Percentiles rank a stretch among this genome's conserved stretches.
These are phyloP conservation scores for Datura wrightii DNA, from an alignment of 257 asterid genomes.

Conservation along the genomic window DNA sequence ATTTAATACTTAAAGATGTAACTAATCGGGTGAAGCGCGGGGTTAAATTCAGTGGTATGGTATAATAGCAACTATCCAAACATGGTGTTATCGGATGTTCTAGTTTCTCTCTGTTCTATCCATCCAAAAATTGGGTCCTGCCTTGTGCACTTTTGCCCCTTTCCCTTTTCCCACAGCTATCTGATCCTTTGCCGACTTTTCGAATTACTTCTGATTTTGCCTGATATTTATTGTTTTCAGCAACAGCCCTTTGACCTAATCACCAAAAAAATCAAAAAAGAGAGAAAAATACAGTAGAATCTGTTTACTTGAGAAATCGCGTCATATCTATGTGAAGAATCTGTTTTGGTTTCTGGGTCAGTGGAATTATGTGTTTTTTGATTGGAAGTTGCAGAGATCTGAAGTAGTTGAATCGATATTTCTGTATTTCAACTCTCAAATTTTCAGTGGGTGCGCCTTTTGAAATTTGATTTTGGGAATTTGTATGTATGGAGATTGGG, in stretches of 20 bases:
- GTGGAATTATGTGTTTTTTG: background rate
- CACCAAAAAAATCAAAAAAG: background rate
- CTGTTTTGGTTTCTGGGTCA: constrained; percentile 9
- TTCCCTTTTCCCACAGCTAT: constrained; percentile 17
- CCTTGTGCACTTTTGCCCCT: constrained; percentile 54
- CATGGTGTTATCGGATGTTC: background rate
- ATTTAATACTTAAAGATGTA: no score
- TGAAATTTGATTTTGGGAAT: background rate
- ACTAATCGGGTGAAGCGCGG: no score
- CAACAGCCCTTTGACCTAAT: background rate
- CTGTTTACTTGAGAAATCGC: constrained; percentile 4
- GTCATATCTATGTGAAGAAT: background rate
- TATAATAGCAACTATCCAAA: background rate
- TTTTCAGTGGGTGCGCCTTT: background rate
- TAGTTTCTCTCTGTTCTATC: constrained; percentile 45
- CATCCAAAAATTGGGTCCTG: constrained; percentile 60
- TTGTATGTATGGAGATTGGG: constrained; percentile 5
- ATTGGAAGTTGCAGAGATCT: no score
- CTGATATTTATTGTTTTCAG: background rate
- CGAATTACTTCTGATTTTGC: constrained; percentile 22
- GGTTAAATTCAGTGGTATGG: background rate
- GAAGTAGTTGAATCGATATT: background rate
- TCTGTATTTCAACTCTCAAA: background rate
- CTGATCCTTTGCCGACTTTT: constrained; percentile 36
- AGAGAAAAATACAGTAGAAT: background rate